Percentiles rank a stretch among this genome's conserved stretches.
Conservation (phyloP, 495 filamentous ascomycete species). For the Aspergillus bertholletiae region DNA sequence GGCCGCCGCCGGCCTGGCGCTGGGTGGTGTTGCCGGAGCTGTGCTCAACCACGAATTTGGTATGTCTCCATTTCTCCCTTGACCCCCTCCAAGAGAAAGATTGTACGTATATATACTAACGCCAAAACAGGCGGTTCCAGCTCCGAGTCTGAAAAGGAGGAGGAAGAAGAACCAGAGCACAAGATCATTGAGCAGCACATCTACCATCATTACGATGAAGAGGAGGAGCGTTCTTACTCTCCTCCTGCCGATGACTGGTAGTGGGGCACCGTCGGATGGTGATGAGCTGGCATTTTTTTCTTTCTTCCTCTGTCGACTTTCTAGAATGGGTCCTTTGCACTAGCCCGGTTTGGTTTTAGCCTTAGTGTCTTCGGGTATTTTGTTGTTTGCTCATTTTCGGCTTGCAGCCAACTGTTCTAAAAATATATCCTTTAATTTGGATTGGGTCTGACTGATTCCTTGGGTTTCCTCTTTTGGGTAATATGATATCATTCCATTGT, state of each 20-base stretch:
- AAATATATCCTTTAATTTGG: background rate
- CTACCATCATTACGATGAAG: background rate
- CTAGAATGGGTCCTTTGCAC: background rate
- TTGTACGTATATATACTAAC: slow-evolving; percentile 1
- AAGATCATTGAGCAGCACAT: background rate
- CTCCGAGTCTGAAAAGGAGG: slow-evolving; percentile 7
- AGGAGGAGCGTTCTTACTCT: background rate
- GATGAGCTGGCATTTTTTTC: background rate
- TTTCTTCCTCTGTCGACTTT: background rate
- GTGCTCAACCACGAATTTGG: slow-evolving; percentile 51
- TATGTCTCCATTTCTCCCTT: slow-evolving; percentile 25
- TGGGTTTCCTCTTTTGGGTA: background rate
- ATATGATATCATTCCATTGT: background rate
- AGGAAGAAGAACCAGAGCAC: slow-evolving; percentile 2
- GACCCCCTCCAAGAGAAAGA: no score
- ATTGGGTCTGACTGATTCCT: background rate
- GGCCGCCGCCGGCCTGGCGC: slow-evolving; percentile 52
- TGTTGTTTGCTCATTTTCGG: no score
- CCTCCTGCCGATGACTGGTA: slow-evolving; percentile 1
- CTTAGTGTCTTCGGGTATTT: background rate
- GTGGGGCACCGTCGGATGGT: background rate
- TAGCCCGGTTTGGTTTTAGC: background rate
- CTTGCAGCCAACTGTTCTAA: no score
- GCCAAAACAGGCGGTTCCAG: slow-evolving; percentile 4
- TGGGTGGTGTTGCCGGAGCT: slow-evolving; percentile 55